These are phyloP conservation scores for Exophiala oligosperma DNA, from an alignment of 2,329 filamentous ascomycete genomes.

Conservation along the genomic window DNA sequence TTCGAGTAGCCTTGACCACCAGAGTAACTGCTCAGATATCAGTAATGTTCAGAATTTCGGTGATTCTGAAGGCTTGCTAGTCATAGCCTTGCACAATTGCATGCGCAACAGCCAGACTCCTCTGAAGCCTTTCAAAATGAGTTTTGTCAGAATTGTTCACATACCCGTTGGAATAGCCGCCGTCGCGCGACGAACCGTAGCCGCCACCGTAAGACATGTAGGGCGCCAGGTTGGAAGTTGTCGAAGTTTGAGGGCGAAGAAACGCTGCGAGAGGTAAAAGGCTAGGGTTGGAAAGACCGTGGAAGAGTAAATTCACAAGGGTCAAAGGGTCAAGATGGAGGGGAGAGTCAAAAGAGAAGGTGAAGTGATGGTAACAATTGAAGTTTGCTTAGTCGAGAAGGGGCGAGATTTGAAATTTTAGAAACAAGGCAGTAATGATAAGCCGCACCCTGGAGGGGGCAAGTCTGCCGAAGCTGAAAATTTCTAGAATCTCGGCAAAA, in stretches of 20 bases:
- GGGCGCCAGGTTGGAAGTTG: constrained; percentile 29
- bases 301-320: constrained; percentile 32
- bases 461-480: constrained; percentile 10
- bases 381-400: constrained; percentile 12
- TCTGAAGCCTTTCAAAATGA: not conserved
- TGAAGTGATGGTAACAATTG: constrained; percentile 7
- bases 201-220: constrained; percentile 68
- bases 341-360: constrained; percentile 2
- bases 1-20: constrained; percentile 39
- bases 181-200: constrained; percentile 49
- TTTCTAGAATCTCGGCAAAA: constrained; percentile 7
- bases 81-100: no score
- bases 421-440: constrained; percentile 8
- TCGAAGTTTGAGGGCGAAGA: constrained; percentile 14
- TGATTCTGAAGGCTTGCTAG: not conserved
- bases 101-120: not conserved
- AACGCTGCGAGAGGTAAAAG: constrained; percentile 17
- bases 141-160: not conserved
- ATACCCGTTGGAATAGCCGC: constrained; percentile 33
- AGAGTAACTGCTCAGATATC: constrained; percentile 15
- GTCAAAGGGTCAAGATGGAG: constrained; percentile 19
- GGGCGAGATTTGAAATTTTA: constrained; percentile 19
- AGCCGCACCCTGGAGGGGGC: not conserved
- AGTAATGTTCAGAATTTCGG: constrained; percentile 4
- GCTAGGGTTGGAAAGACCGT: constrained; percentile 25